Percentiles rank a stretch among this genome's conserved stretches.
These are phyloP conservation scores for Phytophthora pini DNA, from an alignment of 352 stramenopile species.

Conservation along the genomic window DNA sequence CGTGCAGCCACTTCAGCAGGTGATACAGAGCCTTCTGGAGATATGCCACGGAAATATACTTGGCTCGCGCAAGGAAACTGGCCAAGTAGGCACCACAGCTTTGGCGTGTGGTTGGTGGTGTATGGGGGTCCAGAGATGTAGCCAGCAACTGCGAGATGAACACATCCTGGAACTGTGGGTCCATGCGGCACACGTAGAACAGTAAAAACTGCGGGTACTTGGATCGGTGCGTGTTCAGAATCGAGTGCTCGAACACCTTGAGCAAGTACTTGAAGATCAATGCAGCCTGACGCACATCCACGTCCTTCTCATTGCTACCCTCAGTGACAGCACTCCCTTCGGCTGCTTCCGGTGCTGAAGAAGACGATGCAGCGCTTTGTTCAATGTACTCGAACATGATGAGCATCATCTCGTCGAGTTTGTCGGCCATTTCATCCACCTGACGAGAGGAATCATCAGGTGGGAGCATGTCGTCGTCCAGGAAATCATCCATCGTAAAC, in stretches of 20 bases:
- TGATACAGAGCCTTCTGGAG: slow-evolving; percentile 94
- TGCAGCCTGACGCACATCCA: slow-evolving; percentile 59
- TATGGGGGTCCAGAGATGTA: slow-evolving; percentile 80
- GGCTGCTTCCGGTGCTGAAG: neutral
- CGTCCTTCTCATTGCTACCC: slow-evolving; percentile 17
- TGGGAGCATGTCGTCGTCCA: slow-evolving; percentile 79
- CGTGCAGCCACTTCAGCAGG: slow-evolving; percentile 94
- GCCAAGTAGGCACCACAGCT: slow-evolving; percentile 95
- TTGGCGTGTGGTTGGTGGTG: slow-evolving; percentile 90
- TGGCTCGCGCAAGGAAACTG: slow-evolving; percentile 95
- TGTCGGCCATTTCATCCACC: slow-evolving; percentile 88
- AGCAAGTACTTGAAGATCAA: slow-evolving; percentile 81
- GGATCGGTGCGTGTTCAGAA: slow-evolving; percentile 90
- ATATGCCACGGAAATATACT: slow-evolving; percentile 93
- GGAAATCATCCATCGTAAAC: slow-evolving; percentile 84
- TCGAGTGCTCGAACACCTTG: slow-evolving; percentile 87
- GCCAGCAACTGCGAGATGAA: slow-evolving; percentile 86
- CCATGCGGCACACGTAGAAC: slow-evolving; percentile 86
- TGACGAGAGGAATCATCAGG: slow-evolving; percentile 44
- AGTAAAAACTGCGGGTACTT: slow-evolving; percentile 95
- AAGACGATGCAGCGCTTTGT: slow-evolving; percentile 19
- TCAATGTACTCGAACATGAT: slow-evolving; percentile 90
- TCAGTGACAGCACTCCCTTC: slow-evolving; percentile 2
- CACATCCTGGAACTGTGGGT: slow-evolving; percentile 82
- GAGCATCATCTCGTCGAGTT: slow-evolving; percentile 90